Evolutionary conservation across 768 basidiomycete genomes (phyloP).

Genomic region (Leccinum boreale): DNA sequence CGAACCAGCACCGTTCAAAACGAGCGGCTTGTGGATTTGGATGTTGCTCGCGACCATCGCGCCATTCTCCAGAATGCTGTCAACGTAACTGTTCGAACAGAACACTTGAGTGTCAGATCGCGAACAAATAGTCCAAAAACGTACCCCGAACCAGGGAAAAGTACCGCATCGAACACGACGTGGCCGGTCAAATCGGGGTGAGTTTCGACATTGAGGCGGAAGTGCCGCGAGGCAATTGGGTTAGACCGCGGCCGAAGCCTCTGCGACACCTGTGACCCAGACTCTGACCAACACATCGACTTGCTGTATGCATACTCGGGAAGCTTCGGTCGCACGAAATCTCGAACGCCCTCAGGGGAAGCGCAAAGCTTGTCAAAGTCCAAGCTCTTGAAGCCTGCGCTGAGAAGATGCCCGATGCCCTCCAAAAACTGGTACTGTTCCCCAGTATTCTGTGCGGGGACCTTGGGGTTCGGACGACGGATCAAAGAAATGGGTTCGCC

Average conservation of each 20-base stretch:
- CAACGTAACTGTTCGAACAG: slow-evolving; percentile 17
- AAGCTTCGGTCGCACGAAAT: slow-evolving; percentile 24
- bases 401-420: slow-evolving; percentile 30
- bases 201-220: slow-evolving; percentile 33
- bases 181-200: slow-evolving; percentile 42
- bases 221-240: slow-evolving; percentile 34
- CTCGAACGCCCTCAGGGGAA: slow-evolving; percentile 14
- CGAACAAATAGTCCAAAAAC: slow-evolving; percentile 16
- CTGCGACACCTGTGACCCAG: slow-evolving; percentile 20
- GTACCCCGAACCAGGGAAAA: slow-evolving; percentile 44
- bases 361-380: slow-evolving; percentile 29
- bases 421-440: slow-evolving; percentile 33
- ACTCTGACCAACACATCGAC: slow-evolving; percentile 26
- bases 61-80: slow-evolving; percentile 33
- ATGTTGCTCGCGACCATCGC: slow-evolving; percentile 29
- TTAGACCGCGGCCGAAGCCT: slow-evolving; percentile 29
- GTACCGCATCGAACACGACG: slow-evolving; percentile 41
- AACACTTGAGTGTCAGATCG: not conserved
- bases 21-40: slow-evolving; percentile 29
- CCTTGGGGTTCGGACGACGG: slow-evolving; percentile 32
- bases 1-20: slow-evolving; percentile 17
- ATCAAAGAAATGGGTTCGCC: slow-evolving; percentile 29
- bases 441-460: slow-evolving; percentile 31
- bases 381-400: slow-evolving; percentile 28
- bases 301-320: slow-evolving; percentile 32